Percentiles rank a stretch among this genome's conserved stretches.
These are phyloP conservation scores for Colletotrichum sp. DNA, from an alignment of 2,329 filamentous ascomycete genomes.

Conservation along the genomic window DNA sequence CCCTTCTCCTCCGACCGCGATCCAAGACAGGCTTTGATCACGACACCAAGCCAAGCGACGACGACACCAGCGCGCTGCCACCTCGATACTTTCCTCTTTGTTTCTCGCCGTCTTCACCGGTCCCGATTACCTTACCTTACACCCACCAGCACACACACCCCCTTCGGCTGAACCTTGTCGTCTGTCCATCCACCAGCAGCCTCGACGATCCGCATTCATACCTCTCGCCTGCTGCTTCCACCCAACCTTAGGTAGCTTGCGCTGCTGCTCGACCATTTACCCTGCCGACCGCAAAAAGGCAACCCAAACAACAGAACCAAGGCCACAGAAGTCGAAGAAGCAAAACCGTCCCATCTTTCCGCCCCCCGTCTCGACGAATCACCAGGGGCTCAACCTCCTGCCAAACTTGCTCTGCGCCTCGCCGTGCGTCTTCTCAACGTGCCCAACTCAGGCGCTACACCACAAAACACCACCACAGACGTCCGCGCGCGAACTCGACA, in stretches of 20 bases:
- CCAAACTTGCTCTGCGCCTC: slow-evolving; percentile 1
- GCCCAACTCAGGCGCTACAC: background rate
- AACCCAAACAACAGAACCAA: background rate
- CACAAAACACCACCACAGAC: background rate
- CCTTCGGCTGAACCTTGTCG: slow-evolving; percentile 2
- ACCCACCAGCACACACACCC: background rate
- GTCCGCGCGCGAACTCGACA: slow-evolving; percentile 2
- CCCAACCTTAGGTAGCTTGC: background rate
- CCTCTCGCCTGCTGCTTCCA: background rate
- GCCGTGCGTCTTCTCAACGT: background rate
- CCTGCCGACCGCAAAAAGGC: background rate
- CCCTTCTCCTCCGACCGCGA: background rate
- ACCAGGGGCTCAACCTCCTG: slow-evolving; percentile 13
- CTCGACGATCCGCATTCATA: background rate
- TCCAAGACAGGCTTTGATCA: background rate
- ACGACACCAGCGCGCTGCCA: background rate
- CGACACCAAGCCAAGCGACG: background rate
- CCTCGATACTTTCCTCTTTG: background rate
- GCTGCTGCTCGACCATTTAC: background rate
- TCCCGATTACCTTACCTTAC: background rate
- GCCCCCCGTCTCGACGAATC: background rate
- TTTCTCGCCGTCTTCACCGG: background rate
- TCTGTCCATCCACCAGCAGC: background rate
- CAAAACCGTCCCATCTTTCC: background rate
- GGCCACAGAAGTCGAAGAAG: background rate